Percentiles rank a stretch among this genome's conserved stretches.
Conservation (phyloP, 768 basidiomycete genomes). For the Mycena vulgaris region DNA sequence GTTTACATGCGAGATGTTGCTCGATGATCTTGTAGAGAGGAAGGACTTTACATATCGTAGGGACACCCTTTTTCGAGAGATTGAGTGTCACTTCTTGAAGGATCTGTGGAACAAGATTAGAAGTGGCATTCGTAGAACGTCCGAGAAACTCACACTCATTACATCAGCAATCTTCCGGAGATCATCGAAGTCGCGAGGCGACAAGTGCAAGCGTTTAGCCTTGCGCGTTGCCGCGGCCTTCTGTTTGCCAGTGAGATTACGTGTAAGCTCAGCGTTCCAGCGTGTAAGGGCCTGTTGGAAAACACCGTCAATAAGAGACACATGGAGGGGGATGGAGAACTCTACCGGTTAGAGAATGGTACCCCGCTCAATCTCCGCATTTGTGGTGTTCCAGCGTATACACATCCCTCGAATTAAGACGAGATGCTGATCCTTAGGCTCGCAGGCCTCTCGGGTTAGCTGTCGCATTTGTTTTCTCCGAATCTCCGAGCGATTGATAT, state of each 20-base stretch:
- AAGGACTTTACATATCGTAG: slow-evolving; percentile 25
- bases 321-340: too few species aligned
- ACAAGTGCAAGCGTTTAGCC: background rate
- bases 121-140: background rate
- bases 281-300: background rate
- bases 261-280: slow-evolving; percentile 9
- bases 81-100: slow-evolving; percentile 18
- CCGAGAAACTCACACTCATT: background rate
- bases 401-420: slow-evolving; percentile 12
- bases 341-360: slow-evolving; percentile 8
- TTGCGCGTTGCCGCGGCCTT: slow-evolving; percentile 7
- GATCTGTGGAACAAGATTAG: background rate
- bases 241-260: slow-evolving; percentile 11
- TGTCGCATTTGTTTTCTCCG: slow-evolving; percentile 5
- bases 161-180: background rate
- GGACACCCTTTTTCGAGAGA: slow-evolving; percentile 25
- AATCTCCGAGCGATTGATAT: slow-evolving; percentile 18
- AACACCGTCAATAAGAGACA: background rate
- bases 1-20: background rate
- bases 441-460: slow-evolving; percentile 1
- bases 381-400: slow-evolving; percentile 23
- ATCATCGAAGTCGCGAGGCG: background rate
- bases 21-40: slow-evolving; percentile 16
- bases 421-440: background rate
- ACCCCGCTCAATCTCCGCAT: slow-evolving; percentile 14